These are phyloP conservation scores for Puccinellia tenuiflora DNA, from an alignment of 176 grass and related monocot genomes.

Conservation along the genomic window DNA sequence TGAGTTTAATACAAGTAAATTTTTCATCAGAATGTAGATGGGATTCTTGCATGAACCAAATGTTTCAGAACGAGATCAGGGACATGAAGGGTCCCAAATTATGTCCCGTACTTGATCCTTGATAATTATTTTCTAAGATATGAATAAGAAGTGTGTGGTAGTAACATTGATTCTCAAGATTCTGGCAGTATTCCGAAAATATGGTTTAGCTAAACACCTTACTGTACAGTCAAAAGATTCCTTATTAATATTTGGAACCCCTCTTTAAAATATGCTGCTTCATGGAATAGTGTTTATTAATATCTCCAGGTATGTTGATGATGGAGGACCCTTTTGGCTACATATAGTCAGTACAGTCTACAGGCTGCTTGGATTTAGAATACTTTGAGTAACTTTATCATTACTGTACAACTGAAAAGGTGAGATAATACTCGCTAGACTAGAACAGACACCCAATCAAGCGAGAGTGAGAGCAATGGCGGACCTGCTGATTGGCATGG, in stretches of 20 bases:
- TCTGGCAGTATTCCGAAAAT: neutral
- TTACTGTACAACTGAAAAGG: conserved; percentile 88
- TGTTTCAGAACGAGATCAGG: neutral
- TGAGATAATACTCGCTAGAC: conserved; percentile 19
- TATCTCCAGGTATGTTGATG: conserved; percentile 78
- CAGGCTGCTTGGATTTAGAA: conserved; percentile 70
- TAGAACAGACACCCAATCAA: too few species aligned
- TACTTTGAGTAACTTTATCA: conserved; percentile 94
- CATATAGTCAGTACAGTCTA: conserved; percentile 74
- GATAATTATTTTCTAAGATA: neutral
- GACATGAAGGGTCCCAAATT: neutral
- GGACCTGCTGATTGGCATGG: too few species aligned
- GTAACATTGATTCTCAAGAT: neutral
- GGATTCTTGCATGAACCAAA: neutral
- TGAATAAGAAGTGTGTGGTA: neutral
- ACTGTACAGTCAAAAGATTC: too few species aligned
- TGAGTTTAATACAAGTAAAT: neutral
- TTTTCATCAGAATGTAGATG: neutral
- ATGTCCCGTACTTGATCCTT: neutral
- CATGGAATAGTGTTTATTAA: neutral
- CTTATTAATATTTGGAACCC: too few species aligned
- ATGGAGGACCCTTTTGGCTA: conserved; percentile 89
- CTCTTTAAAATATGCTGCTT: neutral
- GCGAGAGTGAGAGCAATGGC: too few species aligned
- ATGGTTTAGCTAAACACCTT: neutral